Evolutionary conservation across 345 rosid species (phyloP).

Genomic region (Corchorus olitorius): DNA sequence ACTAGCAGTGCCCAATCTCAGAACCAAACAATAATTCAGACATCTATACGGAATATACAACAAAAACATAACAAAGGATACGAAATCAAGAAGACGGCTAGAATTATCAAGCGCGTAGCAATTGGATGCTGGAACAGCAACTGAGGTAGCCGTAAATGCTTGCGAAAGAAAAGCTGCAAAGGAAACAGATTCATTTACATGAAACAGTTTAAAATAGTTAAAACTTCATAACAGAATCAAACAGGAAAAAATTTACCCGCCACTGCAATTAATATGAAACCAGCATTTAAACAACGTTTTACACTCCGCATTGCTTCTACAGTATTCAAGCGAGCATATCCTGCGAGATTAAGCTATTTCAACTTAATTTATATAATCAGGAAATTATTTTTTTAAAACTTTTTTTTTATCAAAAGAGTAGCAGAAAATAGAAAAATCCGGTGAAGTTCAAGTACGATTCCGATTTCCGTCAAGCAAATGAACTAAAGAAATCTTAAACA

Average conservation of each 20-base stretch:
- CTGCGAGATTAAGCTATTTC: neutral
- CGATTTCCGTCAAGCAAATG: neutral
- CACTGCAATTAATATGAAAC: constrained; percentile 28
- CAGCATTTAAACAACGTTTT: constrained; percentile 23
- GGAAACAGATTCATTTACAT: constrained; percentile 9
- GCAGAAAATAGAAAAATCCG: neutral
- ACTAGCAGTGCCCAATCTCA: neutral
- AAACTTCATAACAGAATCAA: neutral
- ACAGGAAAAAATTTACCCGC: constrained; percentile 34
- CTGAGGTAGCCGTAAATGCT: constrained; percentile 41
- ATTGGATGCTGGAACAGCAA: constrained; percentile 61
- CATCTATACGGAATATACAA: neutral
- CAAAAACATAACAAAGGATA: constrained; percentile 52
- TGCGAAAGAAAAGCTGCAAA: constrained; percentile 49
- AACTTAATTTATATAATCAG: neutral
- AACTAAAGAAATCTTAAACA: neutral
- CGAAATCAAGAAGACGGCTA: constrained; percentile 89
- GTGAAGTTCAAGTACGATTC: neutral
- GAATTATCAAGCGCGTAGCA: constrained; percentile 90
- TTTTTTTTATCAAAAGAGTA: neutral
- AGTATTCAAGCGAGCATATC: constrained; percentile 1
- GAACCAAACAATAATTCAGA: neutral
- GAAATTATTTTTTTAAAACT: neutral
- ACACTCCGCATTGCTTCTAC: constrained; percentile 34
- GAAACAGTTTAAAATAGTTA: neutral